Conservation (phyloP, 2,329 filamentous ascomycete species). For the Whalleya microplaca region DNA sequence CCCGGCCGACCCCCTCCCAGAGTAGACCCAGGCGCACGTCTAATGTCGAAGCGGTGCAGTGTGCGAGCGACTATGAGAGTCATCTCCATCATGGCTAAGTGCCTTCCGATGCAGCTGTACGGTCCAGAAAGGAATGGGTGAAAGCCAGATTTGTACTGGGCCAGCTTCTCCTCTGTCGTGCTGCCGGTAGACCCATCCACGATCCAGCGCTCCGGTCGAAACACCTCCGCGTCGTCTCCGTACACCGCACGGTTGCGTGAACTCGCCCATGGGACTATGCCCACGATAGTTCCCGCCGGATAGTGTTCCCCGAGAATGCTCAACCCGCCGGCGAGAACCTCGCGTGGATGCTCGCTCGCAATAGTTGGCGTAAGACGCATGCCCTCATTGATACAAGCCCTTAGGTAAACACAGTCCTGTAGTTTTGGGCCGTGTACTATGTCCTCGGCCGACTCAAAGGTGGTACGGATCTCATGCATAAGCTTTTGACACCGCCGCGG, state of each 20-base stretch:
- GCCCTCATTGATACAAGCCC: conserved; percentile 32
- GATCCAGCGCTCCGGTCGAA: conserved; percentile 34
- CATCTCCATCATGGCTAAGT: conserved; percentile 31
- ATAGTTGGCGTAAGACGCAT: conserved; percentile 28
- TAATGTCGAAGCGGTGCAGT: conserved; percentile 27
- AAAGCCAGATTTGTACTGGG: conserved; percentile 10
- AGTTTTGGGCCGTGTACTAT: conserved; percentile 28
- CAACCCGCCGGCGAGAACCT: conserved; percentile 27
- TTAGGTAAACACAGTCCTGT: conserved; percentile 23
- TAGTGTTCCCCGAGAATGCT: conserved; percentile 23
- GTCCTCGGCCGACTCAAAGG: conserved; percentile 19
- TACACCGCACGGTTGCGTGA: conserved; percentile 17
- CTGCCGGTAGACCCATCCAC: conserved; percentile 6
- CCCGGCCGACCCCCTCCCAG: conserved; percentile 20
- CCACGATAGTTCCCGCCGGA: conserved; percentile 29
- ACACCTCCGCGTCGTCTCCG: conserved; percentile 21
- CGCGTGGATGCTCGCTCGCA: conserved; percentile 23
- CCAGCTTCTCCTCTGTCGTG: conserved; percentile 14
- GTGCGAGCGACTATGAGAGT: conserved; percentile 28
- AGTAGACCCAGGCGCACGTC: conserved; percentile 23
- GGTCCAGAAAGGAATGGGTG: conserved; percentile 27
- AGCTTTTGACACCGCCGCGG: conserved; percentile 15
- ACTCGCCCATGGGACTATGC: conserved; percentile 16
- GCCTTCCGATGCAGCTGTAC: conserved; percentile 23
- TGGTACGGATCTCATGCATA: conserved; percentile 15